Conservation (phyloP, 163 green algal species). For the Scenedesmus sp. region DNA sequence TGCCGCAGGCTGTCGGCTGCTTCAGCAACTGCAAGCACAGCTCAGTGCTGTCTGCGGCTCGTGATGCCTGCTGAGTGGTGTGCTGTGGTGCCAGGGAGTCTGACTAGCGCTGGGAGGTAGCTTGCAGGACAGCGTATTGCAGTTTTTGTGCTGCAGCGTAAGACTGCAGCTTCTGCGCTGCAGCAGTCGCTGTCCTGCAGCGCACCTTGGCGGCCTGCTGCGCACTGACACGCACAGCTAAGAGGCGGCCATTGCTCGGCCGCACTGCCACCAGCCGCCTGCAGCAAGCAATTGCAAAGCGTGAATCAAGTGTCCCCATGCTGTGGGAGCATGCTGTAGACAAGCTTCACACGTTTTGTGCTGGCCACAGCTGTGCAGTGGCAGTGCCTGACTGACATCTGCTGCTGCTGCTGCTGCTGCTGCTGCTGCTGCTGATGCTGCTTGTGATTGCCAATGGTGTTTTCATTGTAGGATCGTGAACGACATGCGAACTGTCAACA, state of each 20-base stretch:
- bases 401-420: neutral
- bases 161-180: neutral
- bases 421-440: neutral
- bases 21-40: neutral
- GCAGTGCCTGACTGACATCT: too few species aligned
- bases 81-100: too few species aligned
- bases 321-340: too few species aligned
- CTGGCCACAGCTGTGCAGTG: too few species aligned
- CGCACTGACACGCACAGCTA: neutral
- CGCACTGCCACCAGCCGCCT: constrained; percentile 7
- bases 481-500: neutral
- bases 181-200: neutral
- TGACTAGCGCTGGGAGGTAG: too few species aligned
- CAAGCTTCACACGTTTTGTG: too few species aligned
- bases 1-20: neutral
- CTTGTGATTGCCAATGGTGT: neutral
- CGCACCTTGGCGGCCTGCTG: neutral
- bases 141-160: neutral
- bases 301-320: neutral
- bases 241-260: neutral
- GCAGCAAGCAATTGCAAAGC: neutral
- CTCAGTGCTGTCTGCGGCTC: neutral
- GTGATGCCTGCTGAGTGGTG: neutral
- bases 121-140: too few species aligned
- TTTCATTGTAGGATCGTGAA: neutral